These are phyloP conservation scores for Apiotrichum siamense DNA, from an alignment of 1,284 basidiomycete genomes.

Conservation along the genomic window DNA sequence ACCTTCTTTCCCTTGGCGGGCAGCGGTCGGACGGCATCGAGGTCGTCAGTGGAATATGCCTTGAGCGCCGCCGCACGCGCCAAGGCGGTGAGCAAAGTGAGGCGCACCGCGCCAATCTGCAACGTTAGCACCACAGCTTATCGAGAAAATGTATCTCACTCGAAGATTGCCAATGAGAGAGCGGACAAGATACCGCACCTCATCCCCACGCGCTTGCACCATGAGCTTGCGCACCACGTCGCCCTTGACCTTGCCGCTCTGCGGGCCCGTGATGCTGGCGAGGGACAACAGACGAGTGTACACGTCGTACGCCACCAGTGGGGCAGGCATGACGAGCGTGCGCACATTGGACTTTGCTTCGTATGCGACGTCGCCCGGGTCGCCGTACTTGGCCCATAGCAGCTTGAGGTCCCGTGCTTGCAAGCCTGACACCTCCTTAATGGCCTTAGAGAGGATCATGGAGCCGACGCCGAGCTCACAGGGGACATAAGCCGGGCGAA, in stretches of 20 bases:
- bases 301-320: constrained; percentile 60
- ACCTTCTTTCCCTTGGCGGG: constrained; percentile 37
- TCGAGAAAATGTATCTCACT: constrained; percentile 48
- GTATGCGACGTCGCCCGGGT: constrained; percentile 75
- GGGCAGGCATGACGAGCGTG: constrained; percentile 66
- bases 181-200: constrained; percentile 74
- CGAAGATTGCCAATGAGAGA: constrained; percentile 75
- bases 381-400: constrained; percentile 54
- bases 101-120: constrained; percentile 78
- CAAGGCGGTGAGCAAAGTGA: constrained; percentile 72
- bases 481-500: constrained; percentile 68
- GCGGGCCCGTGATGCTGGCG: constrained; percentile 61
- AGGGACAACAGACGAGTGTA: constrained; percentile 63
- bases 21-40: constrained; percentile 47
- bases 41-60: constrained; percentile 35
- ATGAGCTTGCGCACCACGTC: constrained; percentile 74
- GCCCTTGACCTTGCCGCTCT: constrained; percentile 69
- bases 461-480: constrained; percentile 71
- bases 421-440: constrained; percentile 75
- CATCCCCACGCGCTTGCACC: constrained; percentile 77
- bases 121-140: constrained; percentile 53
- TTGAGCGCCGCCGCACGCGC: constrained; percentile 72
- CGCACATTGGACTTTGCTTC: constrained; percentile 71
- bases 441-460: constrained; percentile 69
- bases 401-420: constrained; percentile 61